Percentiles rank a stretch among this genome's conserved stretches.
Evolutionary conservation across 129 eudicot genomes (phyloP).

Genomic region (Rutidosis leptorrhynchoides): DNA sequence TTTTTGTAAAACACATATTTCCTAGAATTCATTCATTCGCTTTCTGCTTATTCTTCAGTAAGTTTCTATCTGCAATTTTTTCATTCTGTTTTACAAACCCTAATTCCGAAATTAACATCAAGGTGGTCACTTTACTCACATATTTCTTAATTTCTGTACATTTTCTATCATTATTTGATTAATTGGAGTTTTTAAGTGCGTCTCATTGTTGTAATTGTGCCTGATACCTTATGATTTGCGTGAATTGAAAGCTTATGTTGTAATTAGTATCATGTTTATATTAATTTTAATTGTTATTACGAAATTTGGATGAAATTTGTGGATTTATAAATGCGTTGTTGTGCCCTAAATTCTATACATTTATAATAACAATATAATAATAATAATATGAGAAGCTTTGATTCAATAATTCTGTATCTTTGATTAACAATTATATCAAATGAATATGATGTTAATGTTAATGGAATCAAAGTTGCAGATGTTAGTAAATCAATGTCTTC

Average conservation of each 20-base stretch:
- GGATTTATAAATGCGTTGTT: not conserved
- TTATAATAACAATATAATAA: too few relatives aligned
- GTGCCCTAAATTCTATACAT: too few relatives aligned
- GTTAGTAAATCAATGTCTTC: not conserved
- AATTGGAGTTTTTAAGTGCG: not conserved
- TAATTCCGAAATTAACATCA: conserved; percentile 23
- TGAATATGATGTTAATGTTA: too few relatives aligned
- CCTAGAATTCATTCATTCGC: not conserved
- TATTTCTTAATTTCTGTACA: not conserved
- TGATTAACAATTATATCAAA: not conserved
- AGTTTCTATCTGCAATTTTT: conserved; percentile 15
- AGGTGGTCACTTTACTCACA: not conserved
- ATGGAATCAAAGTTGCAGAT: too few relatives aligned
- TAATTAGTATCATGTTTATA: not conserved
- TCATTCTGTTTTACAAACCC: conserved; percentile 20
- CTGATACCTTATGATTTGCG: conserved; percentile 3
- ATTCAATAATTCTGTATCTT: not conserved
- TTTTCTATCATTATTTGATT: not conserved
- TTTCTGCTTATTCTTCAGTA: conserved; percentile 23
- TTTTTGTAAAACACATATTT: too few relatives aligned
- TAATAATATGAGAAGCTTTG: not conserved
- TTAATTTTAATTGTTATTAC: not conserved
- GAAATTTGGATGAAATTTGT: not conserved
- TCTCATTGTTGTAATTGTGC: conserved; percentile 6
- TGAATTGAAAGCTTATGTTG: conserved; percentile 1